phyloP scores from a whole-genome alignment of 2,329 filamentous ascomycete species.

The Clonostachys rhizophaga region DNA sequence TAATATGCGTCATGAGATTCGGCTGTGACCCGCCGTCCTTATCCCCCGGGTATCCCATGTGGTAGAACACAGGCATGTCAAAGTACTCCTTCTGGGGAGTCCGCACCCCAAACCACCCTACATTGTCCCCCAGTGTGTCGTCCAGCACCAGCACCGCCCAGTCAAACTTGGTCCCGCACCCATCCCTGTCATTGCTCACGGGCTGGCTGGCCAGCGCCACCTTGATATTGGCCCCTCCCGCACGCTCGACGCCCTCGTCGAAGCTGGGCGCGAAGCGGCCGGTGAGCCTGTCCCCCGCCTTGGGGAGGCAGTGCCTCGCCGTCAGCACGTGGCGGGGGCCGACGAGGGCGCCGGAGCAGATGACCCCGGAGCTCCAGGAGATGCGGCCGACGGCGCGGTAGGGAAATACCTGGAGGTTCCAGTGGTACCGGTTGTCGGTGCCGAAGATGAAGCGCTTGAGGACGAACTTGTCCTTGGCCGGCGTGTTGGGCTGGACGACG shows the following conservation, averaged over 20 bases:
- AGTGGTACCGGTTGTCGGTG: constrained; percentile 11
- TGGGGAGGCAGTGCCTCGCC: constrained; percentile 14
- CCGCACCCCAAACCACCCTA: constrained; percentile 5
- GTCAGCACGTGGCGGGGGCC: constrained; percentile 19
- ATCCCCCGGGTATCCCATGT: constrained; percentile 5
- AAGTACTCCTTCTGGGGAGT: constrained; percentile 1
- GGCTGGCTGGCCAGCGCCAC: background rate
- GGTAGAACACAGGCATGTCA: constrained; percentile 3
- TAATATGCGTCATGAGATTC: constrained; percentile 5
- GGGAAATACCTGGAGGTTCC: constrained; percentile 9
- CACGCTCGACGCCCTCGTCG: constrained; percentile 10
- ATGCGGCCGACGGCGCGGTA: constrained; percentile 12
- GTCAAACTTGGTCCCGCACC: constrained; percentile 3
- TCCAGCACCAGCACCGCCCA: constrained; percentile 5
- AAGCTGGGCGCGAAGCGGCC: constrained; percentile 15
- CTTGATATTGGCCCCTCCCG: constrained; percentile 1
- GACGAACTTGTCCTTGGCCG: background rate
- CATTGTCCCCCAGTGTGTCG: constrained; percentile 1
- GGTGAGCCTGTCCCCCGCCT: constrained; percentile 1
- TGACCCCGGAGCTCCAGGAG: constrained; percentile 10
- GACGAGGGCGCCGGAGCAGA: constrained; percentile 17
- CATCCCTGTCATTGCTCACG: background rate
- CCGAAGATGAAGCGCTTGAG: constrained; percentile 12
- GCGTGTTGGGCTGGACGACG: background rate
- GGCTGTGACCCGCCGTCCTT: constrained; percentile 1